Percentiles rank a stretch among this genome's conserved stretches.
Evolutionary conservation across 2,329 filamentous ascomycete genomes (phyloP).

Genomic region (Xylariomycetidae sp.): DNA sequence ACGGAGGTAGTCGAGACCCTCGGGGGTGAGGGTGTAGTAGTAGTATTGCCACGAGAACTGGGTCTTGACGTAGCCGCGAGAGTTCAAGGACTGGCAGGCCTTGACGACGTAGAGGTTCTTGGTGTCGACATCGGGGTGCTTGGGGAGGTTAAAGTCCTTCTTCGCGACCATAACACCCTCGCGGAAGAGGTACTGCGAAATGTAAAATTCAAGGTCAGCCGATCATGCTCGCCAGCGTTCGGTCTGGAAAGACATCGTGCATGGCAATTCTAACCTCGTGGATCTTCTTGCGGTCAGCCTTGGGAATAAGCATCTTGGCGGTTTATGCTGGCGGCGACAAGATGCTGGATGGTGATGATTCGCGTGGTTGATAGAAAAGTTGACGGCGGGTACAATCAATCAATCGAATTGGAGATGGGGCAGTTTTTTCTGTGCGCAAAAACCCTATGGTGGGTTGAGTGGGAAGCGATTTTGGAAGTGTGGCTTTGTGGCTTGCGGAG

Average conservation of each 20-base stretch:
- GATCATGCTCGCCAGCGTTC: too few relatives aligned
- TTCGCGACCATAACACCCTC: slow-evolving; percentile 92
- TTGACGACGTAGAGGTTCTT: slow-evolving; percentile 99
- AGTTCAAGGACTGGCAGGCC: slow-evolving; percentile 96
- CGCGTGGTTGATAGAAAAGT: slow-evolving; percentile 17
- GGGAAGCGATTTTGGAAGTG: slow-evolving; percentile 13
- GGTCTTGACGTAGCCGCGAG: slow-evolving; percentile 98
- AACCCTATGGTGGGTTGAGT: slow-evolving; percentile 25
- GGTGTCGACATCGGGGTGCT: slow-evolving; percentile 97
- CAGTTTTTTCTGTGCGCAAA: slow-evolving; percentile 29
- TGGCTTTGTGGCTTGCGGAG: slow-evolving; percentile 2
- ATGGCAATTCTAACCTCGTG: slow-evolving; percentile 59
- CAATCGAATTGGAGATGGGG: slow-evolving; percentile 22
- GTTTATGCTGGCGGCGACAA: slow-evolving; percentile 38
- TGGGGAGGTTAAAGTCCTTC: slow-evolving; percentile 98
- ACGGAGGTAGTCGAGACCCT: slow-evolving; percentile 99
- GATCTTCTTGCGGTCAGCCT: slow-evolving; percentile 99
- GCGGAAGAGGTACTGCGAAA: slow-evolving; percentile 84
- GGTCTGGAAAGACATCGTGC: slow-evolving; percentile 1
- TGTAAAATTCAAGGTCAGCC: too few relatives aligned
- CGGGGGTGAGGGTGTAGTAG: slow-evolving; percentile 99
- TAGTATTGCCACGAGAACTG: slow-evolving; percentile 99
- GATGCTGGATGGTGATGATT: slow-evolving; percentile 45
- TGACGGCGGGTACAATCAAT: slow-evolving; percentile 6
- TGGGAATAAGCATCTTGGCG: slow-evolving; percentile 93